A percentile compares a stretch with the other conserved stretches of the same genome.
Conservation (phyloP, 2,329 filamentous ascomycete species). For the Fusarium nanum region DNA sequence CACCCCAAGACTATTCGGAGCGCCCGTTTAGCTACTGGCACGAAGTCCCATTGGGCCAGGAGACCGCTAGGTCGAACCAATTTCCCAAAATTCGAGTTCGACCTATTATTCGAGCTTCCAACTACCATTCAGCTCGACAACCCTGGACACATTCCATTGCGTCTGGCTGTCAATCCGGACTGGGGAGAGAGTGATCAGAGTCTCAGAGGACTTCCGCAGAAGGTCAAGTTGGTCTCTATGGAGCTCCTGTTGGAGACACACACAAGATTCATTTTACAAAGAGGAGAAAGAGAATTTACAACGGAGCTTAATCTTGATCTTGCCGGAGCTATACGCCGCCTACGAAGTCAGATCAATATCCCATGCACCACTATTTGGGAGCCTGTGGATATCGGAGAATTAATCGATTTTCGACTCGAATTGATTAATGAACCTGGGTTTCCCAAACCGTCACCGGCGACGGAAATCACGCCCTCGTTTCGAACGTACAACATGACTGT, state of each 20-base stretch:
- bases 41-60: slow-evolving; percentile 50
- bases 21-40: slow-evolving; percentile 49
- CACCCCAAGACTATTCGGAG: slow-evolving; percentile 13
- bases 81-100: slow-evolving; percentile 49
- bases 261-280: background rate
- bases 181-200: slow-evolving; percentile 20
- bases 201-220: slow-evolving; percentile 24
- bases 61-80: slow-evolving; percentile 50
- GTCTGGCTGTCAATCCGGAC: slow-evolving; percentile 37
- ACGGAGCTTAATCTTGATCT: slow-evolving; percentile 9
- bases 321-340: fast-evolving
- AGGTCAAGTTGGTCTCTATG: slow-evolving; percentile 20
- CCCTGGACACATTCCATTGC: slow-evolving; percentile 33
- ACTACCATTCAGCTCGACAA: slow-evolving; percentile 48
- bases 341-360: background rate
- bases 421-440: background rate
- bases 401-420: slow-evolving; percentile 10
- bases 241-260: background rate
- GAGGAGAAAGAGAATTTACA: background rate
- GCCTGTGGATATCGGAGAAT: slow-evolving; percentile 15
- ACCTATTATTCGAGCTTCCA: slow-evolving; percentile 45
- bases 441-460: background rate
- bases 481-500: slow-evolving; percentile 45
- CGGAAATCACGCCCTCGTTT: slow-evolving; percentile 36
- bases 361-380: slow-evolving; percentile 1